Base-by-base conservation (phyloP, 2,329 filamentous ascomycete species). In the Ophiosphaerella korrae region DNA sequence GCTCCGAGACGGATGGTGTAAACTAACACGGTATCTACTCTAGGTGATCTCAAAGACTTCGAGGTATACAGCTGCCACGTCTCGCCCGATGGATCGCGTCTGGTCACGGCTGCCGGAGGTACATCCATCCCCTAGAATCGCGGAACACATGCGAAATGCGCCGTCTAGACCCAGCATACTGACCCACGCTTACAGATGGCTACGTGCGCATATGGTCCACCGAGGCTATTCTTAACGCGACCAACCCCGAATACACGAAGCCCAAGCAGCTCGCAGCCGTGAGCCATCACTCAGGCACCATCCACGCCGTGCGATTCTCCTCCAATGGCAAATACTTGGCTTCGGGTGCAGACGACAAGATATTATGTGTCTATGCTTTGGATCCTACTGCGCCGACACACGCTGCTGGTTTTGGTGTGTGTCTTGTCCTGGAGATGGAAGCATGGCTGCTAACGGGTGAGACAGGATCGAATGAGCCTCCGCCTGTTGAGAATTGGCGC, bases 61-160 rank as follows among this genome's bases (percentile, higher is more conserved):
- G 94, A 99, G 77, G 93, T 97, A 61, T 99, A 97, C 79, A 96
- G 91, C 78, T 97, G 93, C 75, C 90, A 97, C 80, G 87, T 99
- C 59, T 99, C 94, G 24, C 90, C 94, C 12, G 94, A 99, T 77
- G 94, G 93, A 61, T 88, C 86, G 70, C 86, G 94, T 59, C 83
- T 99, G 50, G 94, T 93, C 42, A 97, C 94, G 16, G 94, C 93
- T 55, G 94, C 92, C 66, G 93, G 94, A 83, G 89, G 88, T 92
- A 78, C 74, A 85, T 70, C 32, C 74, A 85, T 70, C 32, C 54
- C 43, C 51, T 56, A 40, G 31, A n/a, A 43, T 21, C 47, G 48
- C 48, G 53, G 48, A 57, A 54, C 53, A 50, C 50, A 38, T 51
- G 47, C 50, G 50, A 57, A 34, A 65, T 61, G 61, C 63, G 58